Percentiles rank a stretch among this genome's conserved stretches.
These are phyloP conservation scores for Lasiosphaeria miniovina DNA, from an alignment of 495 filamentous ascomycete species.

Conservation along the genomic window DNA sequence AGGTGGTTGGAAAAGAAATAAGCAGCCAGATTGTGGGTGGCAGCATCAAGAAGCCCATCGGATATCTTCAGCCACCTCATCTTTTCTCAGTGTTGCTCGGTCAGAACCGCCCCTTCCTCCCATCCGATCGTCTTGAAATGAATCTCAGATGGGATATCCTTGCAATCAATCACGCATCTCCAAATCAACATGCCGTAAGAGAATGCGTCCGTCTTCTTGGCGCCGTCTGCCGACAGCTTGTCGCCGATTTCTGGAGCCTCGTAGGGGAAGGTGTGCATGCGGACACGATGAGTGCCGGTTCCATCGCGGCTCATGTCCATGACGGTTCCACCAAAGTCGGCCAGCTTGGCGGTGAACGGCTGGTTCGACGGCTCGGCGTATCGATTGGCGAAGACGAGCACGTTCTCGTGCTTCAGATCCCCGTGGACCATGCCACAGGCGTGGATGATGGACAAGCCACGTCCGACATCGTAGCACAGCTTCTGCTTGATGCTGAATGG, in stretches of 20 bases:
- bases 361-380: conserved; percentile 8
- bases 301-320: conserved; percentile 11
- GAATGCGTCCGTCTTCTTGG: conserved; percentile 12
- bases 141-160: conserved; percentile 1
- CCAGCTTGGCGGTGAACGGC: conserved; percentile 13
- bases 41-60: conserved; percentile 13
- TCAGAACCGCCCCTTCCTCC: not conserved
- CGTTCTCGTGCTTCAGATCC: conserved; percentile 16
- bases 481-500: conserved; percentile 17
- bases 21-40: conserved; percentile 5
- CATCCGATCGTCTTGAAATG: not conserved
- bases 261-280: conserved; percentile 14
- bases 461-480: conserved; percentile 20
- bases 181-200: conserved; percentile 16
- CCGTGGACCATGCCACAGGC: conserved; percentile 18
- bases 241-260: conserved; percentile 11
- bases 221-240: not conserved
- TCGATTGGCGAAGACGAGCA: conserved; percentile 12
- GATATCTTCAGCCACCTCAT: conserved; percentile 10
- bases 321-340: conserved; percentile 16
- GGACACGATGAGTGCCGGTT: not conserved
- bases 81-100: not conserved
- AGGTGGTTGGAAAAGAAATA: conserved; percentile 5
- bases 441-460: conserved; percentile 19
- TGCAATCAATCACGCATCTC: conserved; percentile 15